A percentile compares a stretch with the other conserved stretches of the same genome.
phyloP scores from a whole-genome alignment of 1,139 yeast species.

The Magnusiomyces tetraspermus region DNA sequence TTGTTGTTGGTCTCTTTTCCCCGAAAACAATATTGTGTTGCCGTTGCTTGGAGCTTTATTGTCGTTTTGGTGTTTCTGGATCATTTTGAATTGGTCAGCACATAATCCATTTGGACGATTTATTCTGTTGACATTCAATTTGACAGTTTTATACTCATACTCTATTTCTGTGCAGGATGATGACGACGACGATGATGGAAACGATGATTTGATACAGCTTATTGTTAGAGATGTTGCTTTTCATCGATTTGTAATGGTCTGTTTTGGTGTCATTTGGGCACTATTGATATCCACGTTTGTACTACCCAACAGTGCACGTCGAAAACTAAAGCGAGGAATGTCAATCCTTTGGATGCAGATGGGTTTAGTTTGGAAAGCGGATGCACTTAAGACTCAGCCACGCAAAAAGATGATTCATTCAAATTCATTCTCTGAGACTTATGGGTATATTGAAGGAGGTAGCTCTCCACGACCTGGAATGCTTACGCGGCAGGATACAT shows the following conservation, averaged over 20 bases:
- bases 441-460: not conserved
- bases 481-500: not conserved
- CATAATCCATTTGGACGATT: constrained; percentile 46
- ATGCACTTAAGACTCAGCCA: constrained; percentile 36
- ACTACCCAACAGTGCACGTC: constrained; percentile 68
- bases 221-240: constrained; percentile 68
- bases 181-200: constrained; percentile 50
- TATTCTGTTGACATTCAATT: constrained; percentile 64
- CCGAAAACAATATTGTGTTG: constrained; percentile 48
- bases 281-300: constrained; percentile 49
- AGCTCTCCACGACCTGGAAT: constrained; percentile 7
- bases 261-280: constrained; percentile 72
- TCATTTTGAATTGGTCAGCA: constrained; percentile 56
- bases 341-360: constrained; percentile 66
- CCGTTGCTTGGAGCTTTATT: constrained; percentile 51
- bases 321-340: constrained; percentile 53
- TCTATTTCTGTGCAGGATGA: constrained; percentile 55
- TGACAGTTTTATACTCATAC: constrained; percentile 70
- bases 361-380: constrained; percentile 76
- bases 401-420: constrained; percentile 13
- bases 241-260: constrained; percentile 66
- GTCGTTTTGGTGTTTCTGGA: constrained; percentile 56
- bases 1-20: constrained; percentile 47
- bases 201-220: constrained; percentile 64
- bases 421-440: constrained; percentile 2